Evolutionary conservation across 306 rosid species (phyloP).

Genomic region (Rosa multiflora): DNA sequence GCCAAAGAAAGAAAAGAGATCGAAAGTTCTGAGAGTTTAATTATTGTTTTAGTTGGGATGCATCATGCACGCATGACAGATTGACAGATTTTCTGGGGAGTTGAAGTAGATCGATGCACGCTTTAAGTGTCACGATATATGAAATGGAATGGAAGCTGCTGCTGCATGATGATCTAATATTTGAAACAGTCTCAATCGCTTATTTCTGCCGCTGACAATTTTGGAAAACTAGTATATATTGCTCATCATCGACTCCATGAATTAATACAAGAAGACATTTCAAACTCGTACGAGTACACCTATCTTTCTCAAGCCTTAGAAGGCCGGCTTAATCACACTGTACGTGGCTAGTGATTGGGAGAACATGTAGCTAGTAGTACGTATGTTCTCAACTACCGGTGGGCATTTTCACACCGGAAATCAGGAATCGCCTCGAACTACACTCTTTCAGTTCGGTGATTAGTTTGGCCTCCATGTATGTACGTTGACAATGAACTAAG

Average conservation of each 20-base stretch:
- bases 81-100: background rate
- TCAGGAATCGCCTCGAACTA: too few relatives aligned
- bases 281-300: background rate
- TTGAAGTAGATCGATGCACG: background rate
- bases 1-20: background rate
- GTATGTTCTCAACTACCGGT: background rate
- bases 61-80: background rate
- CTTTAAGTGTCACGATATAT: background rate
- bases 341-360: background rate
- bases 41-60: background rate
- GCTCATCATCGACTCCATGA: background rate
- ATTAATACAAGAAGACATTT: background rate
- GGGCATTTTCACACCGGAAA: background rate
- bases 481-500: too few relatives aligned
- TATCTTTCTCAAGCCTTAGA: background rate
- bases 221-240: background rate
- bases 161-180: background rate
- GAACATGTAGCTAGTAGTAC: background rate
- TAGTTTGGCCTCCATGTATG: too few relatives aligned
- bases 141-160: background rate
- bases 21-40: background rate
- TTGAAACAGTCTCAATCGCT: background rate
- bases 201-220: background rate
- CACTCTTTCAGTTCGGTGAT: too few relatives aligned
- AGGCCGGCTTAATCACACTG: background rate